A percentile compares a stretch with the other conserved stretches of the same genome.
These are phyloP conservation scores for Penicillium sp. DNA, from an alignment of 2,329 filamentous ascomycete genomes.

Conservation along the genomic window DNA sequence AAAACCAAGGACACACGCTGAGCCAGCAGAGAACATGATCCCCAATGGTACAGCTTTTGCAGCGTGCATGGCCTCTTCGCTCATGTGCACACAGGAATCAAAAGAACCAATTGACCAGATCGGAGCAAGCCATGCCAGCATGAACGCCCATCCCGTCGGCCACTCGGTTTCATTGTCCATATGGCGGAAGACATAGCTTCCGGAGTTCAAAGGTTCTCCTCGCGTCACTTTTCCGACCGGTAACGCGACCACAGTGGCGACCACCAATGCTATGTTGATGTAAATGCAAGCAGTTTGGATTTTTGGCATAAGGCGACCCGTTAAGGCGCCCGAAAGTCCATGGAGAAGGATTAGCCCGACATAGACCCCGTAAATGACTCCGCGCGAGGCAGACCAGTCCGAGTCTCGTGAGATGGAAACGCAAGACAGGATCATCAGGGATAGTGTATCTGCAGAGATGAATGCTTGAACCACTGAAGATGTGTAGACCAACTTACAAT, in stretches of 20 bases:
- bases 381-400: conserved; percentile 55
- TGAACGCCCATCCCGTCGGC: conserved; percentile 58
- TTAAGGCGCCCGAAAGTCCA: conserved; percentile 52
- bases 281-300: conserved; percentile 57
- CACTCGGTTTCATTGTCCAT: conserved; percentile 58
- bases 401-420: conserved; percentile 58
- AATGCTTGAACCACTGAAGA: not conserved
- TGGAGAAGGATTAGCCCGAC: conserved; percentile 54
- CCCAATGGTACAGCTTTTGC: conserved; percentile 52
- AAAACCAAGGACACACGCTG: conserved; percentile 51
- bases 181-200: conserved; percentile 54
- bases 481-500: conserved; percentile 42
- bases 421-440: conserved; percentile 49
- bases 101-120: conserved; percentile 60
- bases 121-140: conserved; percentile 59
- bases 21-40: conserved; percentile 40
- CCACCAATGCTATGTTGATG: conserved; percentile 56
- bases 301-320: conserved; percentile 58
- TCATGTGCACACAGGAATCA: conserved; percentile 60
- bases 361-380: conserved; percentile 58
- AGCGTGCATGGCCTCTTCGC: conserved; percentile 61
- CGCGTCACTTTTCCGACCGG: conserved; percentile 48
- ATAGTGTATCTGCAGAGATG: conserved; percentile 24
- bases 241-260: conserved; percentile 57
- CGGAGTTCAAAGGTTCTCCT: conserved; percentile 33